Evolutionary conservation across 495 filamentous ascomycete species (phyloP).

Genomic region (Hypoxylon intermedium): DNA sequence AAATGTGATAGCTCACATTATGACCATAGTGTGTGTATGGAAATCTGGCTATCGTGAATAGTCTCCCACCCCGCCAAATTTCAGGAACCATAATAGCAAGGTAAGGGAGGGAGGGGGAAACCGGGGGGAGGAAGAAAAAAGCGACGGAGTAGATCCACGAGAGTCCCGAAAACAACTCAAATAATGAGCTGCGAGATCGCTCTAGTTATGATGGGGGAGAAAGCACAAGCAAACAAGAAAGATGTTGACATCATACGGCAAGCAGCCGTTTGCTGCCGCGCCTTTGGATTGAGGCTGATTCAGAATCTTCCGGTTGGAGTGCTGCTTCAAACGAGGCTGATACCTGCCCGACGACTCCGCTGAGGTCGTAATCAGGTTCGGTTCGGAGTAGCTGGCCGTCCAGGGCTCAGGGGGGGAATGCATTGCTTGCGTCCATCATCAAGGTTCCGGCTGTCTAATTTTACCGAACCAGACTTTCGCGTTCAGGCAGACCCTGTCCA

Average conservation of each 20-base stretch:
- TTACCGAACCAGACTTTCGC: slow-evolving; percentile 39
- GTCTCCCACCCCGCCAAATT: slow-evolving; percentile 31
- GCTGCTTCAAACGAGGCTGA: slow-evolving; percentile 36
- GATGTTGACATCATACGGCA: slow-evolving; percentile 32
- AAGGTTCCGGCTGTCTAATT: slow-evolving; percentile 35
- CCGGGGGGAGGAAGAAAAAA: slow-evolving; percentile 10
- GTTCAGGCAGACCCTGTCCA: slow-evolving; percentile 20
- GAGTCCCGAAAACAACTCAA: slow-evolving; percentile 14
- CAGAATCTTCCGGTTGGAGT: slow-evolving; percentile 37
- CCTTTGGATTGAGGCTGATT: slow-evolving; percentile 40
- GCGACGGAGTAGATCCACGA: slow-evolving; percentile 18
- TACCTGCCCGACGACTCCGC: slow-evolving; percentile 28
- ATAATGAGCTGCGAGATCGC: slow-evolving; percentile 11
- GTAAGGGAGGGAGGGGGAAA: slow-evolving; percentile 13
- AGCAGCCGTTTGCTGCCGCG: slow-evolving; percentile 21
- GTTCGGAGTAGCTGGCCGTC: slow-evolving; percentile 34
- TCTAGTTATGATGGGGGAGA: slow-evolving; percentile 19
- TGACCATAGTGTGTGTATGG: slow-evolving; percentile 10
- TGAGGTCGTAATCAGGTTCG: no score
- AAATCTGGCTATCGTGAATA: slow-evolving; percentile 35
- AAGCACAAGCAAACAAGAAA: slow-evolving; percentile 7
- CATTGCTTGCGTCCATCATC: slow-evolving; percentile 31
- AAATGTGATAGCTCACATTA: slow-evolving; percentile 35
- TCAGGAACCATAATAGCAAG: slow-evolving; percentile 32
- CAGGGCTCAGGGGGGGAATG: slow-evolving; percentile 9